These are phyloP conservation scores for Kazachstania viticola DNA, from an alignment of 805 yeast species.

Conservation along the genomic window DNA sequence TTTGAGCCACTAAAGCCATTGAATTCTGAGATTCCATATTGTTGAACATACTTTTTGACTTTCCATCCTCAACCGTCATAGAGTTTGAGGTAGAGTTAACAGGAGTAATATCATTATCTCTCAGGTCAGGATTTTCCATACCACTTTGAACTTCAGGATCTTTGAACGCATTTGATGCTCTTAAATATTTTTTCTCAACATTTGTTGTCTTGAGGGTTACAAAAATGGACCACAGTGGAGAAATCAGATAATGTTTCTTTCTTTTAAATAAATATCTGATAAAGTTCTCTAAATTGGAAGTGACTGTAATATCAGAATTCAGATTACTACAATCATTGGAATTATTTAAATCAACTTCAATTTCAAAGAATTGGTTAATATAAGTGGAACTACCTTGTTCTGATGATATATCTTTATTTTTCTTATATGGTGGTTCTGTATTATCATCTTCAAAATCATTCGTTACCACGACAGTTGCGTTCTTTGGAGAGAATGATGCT, in stretches of 20 bases:
- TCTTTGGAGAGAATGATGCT: too few species aligned
- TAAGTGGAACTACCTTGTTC: too few species aligned
- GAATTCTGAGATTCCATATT: slow-evolving; percentile 21
- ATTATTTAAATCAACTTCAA: slow-evolving; percentile 9
- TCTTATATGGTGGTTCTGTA: too few species aligned
- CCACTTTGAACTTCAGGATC: not conserved
- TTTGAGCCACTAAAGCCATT: slow-evolving; percentile 29
- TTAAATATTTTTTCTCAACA: slow-evolving; percentile 34
- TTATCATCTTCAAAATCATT: too few species aligned
- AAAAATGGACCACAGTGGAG: slow-evolving; percentile 45
- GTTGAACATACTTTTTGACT: slow-evolving; percentile 20
- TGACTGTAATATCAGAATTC: slow-evolving; percentile 12
- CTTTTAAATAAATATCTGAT: slow-evolving; percentile 21
- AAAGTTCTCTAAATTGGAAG: slow-evolving; percentile 23
- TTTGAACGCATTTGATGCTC: slow-evolving; percentile 6
- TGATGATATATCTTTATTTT: slow-evolving; percentile 1
- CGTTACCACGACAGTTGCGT: too few species aligned
- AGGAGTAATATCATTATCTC: slow-evolving; percentile 7
- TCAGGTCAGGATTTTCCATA: too few species aligned
- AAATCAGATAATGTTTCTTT: slow-evolving; percentile 22
- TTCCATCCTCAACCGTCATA: slow-evolving; percentile 1
- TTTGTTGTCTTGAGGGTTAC: slow-evolving; percentile 41
- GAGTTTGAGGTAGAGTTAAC: slow-evolving; percentile 11
- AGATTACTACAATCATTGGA: slow-evolving; percentile 5
- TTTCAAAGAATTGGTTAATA: slow-evolving; percentile 18